phyloP scores from a whole-genome alignment of 2,329 filamentous ascomycete genomes.

The Myriosclerotinia scirpicola region DNA sequence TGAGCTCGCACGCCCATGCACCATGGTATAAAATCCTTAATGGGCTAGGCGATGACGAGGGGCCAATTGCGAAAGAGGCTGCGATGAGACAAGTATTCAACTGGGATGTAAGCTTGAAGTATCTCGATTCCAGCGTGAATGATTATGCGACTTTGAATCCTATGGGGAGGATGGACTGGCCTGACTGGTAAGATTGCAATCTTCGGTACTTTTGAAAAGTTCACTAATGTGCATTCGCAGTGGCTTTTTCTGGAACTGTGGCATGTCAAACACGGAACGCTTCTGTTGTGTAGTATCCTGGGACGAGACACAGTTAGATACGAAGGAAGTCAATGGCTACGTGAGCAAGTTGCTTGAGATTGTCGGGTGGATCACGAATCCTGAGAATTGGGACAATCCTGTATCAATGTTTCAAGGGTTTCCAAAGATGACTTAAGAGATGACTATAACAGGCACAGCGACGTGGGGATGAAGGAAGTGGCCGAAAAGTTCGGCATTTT shows the following conservation, averaged over 20 bases:
- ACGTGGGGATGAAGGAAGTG: neutral
- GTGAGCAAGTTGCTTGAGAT: slow-evolving; percentile 18
- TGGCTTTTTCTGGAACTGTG: slow-evolving; percentile 13
- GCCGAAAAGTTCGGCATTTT: neutral
- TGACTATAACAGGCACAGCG: neutral
- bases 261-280: neutral
- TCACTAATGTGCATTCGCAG: neutral
- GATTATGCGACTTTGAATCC: slow-evolving; percentile 1
- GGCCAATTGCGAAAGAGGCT: neutral
- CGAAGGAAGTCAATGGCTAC: neutral
- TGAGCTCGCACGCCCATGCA: slow-evolving; percentile 6
- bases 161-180: neutral
- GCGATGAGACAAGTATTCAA: slow-evolving; percentile 7
- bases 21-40: slow-evolving; percentile 1
- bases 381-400: slow-evolving; percentile 5
- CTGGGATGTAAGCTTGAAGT: neutral
- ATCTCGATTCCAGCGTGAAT: neutral
- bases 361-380: slow-evolving; percentile 3
- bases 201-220: neutral
- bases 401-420: slow-evolving; percentile 15
- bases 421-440: slow-evolving; percentile 8
- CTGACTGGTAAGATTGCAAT: neutral
- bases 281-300: neutral
- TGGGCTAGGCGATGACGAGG: slow-evolving; percentile 1
- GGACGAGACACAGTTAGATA: slow-evolving; percentile 7